Evolutionary conservation across 805 yeast genomes (phyloP), one percentile per base, ranked within the genome.

Genomic region (Maudiozyma saulgeensis): DNA sequence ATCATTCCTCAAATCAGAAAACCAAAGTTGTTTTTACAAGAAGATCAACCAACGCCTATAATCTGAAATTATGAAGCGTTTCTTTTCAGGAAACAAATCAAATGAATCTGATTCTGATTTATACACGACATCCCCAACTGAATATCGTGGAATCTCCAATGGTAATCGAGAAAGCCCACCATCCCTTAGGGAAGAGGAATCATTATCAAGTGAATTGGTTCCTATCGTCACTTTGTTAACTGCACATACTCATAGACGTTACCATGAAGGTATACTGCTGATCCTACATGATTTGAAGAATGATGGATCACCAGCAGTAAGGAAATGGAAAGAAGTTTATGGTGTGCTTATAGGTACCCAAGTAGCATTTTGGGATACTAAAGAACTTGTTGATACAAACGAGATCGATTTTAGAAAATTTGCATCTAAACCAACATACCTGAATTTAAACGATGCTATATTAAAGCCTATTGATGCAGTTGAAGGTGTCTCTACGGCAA

Each of bases 261-360:
- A 86, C 66, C 73, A 76, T 53, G 93, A 84, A 57, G 93, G 91
- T 48, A 79, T 82, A 2, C 80, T 86, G 60, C 78, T 84, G 84
- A 67, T 86, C 8, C 70, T 84, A 52, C 80, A 82, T 56, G 91
- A 85, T 57, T 69, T 86, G 56, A 81, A 82, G 60, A 79, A 86
- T 25, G 96, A 91, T 56, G 99, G 99, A 8, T 77, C 82, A 49
- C 90, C 96, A 0, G 81, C 84, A 0, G 86, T 83, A 45, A 74
- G 97, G 43, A 76, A 77, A 58, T 93, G 99, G 99, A 75, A 77
- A 48, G 96, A 93, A 68, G 96, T 90, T 23, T 93, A 86, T 64
- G 98, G 96, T 42, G 87, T 87, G 15, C 71, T 93, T 41, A 80
- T 87, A 4, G 99, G 99, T 19, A 87, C 87, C 51, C 96, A 91